Evolutionary conservation across 768 basidiomycete genomes (phyloP).

Genomic region (Glaciozyma antarctica): DNA sequence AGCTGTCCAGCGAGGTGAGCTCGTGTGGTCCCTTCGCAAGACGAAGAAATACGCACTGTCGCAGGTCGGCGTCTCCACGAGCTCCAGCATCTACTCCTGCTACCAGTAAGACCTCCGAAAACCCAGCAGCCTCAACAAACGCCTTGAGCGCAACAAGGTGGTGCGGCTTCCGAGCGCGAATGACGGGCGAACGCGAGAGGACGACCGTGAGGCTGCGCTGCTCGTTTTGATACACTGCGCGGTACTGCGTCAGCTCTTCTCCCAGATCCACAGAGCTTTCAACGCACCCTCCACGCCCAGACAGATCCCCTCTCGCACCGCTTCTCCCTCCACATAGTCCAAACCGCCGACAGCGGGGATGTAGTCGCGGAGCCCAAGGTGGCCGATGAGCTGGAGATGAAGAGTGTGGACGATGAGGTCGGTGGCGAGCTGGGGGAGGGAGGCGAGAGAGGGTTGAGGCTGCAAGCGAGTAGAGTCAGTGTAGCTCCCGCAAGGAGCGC

Average conservation of each 20-base stretch:
- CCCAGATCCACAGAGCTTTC: neutral
- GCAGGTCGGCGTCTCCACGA: conserved; percentile 18
- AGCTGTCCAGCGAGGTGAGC: neutral
- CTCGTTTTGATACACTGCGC: conserved; percentile 11
- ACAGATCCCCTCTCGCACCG: conserved; percentile 6
- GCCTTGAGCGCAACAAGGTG: conserved; percentile 4
- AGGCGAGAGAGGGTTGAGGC: conserved; percentile 27
- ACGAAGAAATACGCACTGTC: conserved; percentile 5
- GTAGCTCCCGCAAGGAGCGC: neutral
- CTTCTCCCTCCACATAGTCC: neutral
- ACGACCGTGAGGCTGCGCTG: conserved; percentile 11
- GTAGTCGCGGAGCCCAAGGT: conserved; percentile 15
- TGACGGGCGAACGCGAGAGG: conserved; percentile 27
- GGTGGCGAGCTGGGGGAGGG: conserved; percentile 18
- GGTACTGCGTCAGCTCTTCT: neutral
- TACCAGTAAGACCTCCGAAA: conserved; percentile 16
- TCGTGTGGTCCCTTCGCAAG: neutral
- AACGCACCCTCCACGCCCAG: conserved; percentile 20
- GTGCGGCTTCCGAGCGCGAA: conserved; percentile 17
- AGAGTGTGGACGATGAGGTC: conserved; percentile 20
- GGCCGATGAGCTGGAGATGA: conserved; percentile 12
- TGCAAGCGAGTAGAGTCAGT: neutral
- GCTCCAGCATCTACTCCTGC: conserved; percentile 19
- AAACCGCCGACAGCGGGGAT: conserved; percentile 16
- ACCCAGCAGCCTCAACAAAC: conserved; percentile 1